Evolutionary conservation across 495 filamentous ascomycete species (phyloP), one percentile per base, ranked within the genome.

Genomic region (Aspergillus saccharolyticus): DNA sequence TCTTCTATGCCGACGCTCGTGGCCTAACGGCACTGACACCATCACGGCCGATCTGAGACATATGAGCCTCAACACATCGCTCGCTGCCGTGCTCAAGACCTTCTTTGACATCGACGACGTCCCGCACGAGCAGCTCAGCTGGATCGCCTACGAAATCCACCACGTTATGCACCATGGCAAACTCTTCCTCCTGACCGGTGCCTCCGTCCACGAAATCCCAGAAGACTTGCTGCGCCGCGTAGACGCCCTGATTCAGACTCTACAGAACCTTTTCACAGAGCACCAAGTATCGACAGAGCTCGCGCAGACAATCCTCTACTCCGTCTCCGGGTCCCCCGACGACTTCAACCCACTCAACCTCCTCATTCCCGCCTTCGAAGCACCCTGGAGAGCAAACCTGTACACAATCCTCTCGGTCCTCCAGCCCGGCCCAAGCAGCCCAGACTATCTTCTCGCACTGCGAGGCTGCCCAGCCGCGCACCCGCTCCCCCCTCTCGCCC

Each of bases 281-380:
- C 21, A n/a, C 4, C 25, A 28, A 17, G 22, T 30, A 4, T 33
- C 48, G 9, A 51, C 25, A 18, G 48, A 51, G 16, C 22, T 51
- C 8, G 48, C 48, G 3, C 48, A 18, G 22, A 33, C 48, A 9
- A 6, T 51, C 20, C 48, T 51, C 8, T 51, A 30, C 24, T 51
- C 48, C 22, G 14, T 51, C 48, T 51, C 48, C 33, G 48, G 48
- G 21, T 28, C 48, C 20, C 48, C 48, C 22, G 48, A 51, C 33
- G 17, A 51, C 20, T 51, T 51, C 21, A 51, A 51, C 48, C 48
- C 48, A 3, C 48, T 51, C 20, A 33, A 51, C 21, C 48, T 51
- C 21, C 15, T 51, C 48, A 24, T 51, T n/a, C 48, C 48, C 10
- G 48, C 48, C 48, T 51, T 51, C 21, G 48, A 51, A 15, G 48